Percentiles rank a stretch among this genome's conserved stretches.
phyloP scores from a whole-genome alignment of 2,329 filamentous ascomycete species.

The Penicillium expansum region DNA sequence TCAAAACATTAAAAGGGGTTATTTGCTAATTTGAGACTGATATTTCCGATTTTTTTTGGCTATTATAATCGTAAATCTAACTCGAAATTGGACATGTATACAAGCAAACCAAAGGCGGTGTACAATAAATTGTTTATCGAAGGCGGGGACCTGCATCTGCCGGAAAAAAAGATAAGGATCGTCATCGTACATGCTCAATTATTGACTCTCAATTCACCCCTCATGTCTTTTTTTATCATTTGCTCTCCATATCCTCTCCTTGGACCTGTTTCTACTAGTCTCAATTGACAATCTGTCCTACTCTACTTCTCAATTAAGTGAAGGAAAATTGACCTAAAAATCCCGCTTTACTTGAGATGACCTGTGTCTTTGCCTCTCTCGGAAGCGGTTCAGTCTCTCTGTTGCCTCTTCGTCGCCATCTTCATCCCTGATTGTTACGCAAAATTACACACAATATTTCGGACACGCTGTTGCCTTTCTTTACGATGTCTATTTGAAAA shows the following conservation, averaged over 20 bases:
- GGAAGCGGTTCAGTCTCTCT: neutral
- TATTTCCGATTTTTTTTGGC: neutral
- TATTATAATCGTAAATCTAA: neutral
- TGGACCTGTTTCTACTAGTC: neutral
- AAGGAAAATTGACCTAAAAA: neutral
- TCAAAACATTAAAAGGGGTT: too few species aligned
- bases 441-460: neutral
- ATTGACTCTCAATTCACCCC: neutral
- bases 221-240: neutral
- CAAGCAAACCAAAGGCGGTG: neutral
- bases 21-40: neutral
- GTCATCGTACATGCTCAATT: conserved; percentile 1
- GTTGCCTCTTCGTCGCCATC: neutral
- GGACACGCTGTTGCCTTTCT: neutral
- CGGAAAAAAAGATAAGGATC: conserved; percentile 4
- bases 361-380: neutral
- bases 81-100: neutral
- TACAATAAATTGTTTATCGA: neutral
- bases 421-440: neutral
- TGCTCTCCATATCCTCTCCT: neutral
- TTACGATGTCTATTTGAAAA: neutral
- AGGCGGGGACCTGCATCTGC: conserved; percentile 1
- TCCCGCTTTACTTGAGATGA: neutral
- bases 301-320: neutral
- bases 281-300: neutral